A percentile compares a stretch with the other conserved stretches of the same genome.
phyloP scores from a whole-genome alignment of 2,329 filamentous ascomycete genomes.

The Monilinia fructigena region DNA sequence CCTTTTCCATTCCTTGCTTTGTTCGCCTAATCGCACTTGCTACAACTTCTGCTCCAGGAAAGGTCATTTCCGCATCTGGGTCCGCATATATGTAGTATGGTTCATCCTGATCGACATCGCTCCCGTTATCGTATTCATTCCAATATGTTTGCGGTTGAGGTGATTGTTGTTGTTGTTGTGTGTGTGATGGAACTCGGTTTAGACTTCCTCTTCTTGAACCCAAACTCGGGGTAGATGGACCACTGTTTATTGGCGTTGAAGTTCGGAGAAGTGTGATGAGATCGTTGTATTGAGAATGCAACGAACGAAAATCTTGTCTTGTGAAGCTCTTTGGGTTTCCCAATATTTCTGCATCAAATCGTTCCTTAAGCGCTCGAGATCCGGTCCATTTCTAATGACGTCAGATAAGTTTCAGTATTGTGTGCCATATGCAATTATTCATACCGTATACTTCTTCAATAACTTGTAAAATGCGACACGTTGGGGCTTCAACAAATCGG shows the following conservation, averaged over 20 bases:
- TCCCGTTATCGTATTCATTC: conserved; percentile 85
- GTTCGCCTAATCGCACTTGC: conserved; percentile 52
- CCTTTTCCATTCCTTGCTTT: conserved; percentile 49
- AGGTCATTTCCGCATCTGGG: conserved; percentile 58
- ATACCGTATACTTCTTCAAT: conserved; percentile 77
- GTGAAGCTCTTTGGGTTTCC: conserved; percentile 70
- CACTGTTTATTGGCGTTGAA: conserved; percentile 39
- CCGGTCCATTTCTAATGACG: conserved; percentile 74
- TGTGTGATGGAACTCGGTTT: conserved; percentile 17
- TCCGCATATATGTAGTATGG: conserved; percentile 74
- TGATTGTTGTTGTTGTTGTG: conserved; percentile 1
- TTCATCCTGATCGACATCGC: conserved; percentile 57
- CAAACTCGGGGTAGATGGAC: conserved; percentile 26
- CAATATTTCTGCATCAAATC: conserved; percentile 67
- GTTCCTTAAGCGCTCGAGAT: conserved; percentile 60
- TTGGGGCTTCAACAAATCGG: conserved; percentile 73
- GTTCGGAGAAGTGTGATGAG: conserved; percentile 49
- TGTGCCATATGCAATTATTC: conserved; percentile 23
- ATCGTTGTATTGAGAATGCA: conserved; percentile 52
- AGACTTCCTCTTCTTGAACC: conserved; percentile 30
- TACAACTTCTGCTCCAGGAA: conserved; percentile 55
- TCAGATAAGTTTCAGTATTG: neutral
- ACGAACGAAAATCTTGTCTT: conserved; percentile 58
- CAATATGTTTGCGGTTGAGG: conserved; percentile 55
- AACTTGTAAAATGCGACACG: conserved; percentile 77